Base-by-base conservation (phyloP, 352 stramenopile genomes). In the Lagenidium giganteum region DNA sequence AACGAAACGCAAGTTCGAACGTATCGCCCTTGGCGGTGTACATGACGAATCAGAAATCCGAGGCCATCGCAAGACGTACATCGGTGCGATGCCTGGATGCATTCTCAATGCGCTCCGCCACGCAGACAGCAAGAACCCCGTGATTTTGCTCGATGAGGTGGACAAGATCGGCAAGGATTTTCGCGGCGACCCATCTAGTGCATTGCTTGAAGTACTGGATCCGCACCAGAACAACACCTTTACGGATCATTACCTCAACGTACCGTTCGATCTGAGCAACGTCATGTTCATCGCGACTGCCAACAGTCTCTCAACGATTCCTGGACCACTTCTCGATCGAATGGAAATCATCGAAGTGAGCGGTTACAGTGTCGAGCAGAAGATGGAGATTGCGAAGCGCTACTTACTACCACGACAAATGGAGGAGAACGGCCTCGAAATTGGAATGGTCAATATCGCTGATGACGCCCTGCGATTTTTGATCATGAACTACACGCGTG, bases 181-280 rank as follows among this genome's bases (percentile, higher is more conserved):
- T 34, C 72, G 75, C 29, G 71, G 73, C 1, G 70, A 87, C 25
- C 74, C 75, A 18, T 64, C 65, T 2, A 85, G 66, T 47, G 83
- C 83, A 25, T 60, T 94, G 25, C 56, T 94, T 16, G 83, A 94
- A 60, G 78, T 94, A n/a, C 63, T 94, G 21, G 83, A 94, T 29
- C 83, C 83, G 23, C 70, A 90, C 42, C 83, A 94, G 51, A 93
- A 93, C 60, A 61, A 87, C 56, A 85, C 82, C 13, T 94, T 94
- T 46, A 84, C 71, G 23, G 83, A 94, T 25, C 80, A 93, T 55
- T 94, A 92, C 57, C 40, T 92, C 13, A 89, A 90, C 37, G 70
- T 90, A 6, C 80, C 83, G n/a, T 93, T 93, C 44, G 81, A 95
- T 43, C 57, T 95, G n/a, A 91, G 74, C 51, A 80, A 70, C 44